Conservation (phyloP, 2,329 filamentous ascomycete genomes). For the Trichoderma brevicompactum region DNA sequence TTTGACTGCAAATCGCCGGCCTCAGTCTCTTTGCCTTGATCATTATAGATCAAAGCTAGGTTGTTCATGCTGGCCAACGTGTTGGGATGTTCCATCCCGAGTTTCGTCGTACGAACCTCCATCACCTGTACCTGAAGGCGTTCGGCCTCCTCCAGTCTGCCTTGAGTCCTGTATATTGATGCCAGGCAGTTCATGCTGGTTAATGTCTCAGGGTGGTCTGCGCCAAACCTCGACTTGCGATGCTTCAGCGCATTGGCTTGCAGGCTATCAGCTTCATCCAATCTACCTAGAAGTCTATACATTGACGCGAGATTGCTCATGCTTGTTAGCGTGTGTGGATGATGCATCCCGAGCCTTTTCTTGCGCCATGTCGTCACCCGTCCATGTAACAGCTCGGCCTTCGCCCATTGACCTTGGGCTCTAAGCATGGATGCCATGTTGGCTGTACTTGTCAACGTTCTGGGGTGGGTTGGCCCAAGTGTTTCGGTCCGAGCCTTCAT, state of each 20-base stretch:
- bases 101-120: not conserved
- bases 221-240: not conserved
- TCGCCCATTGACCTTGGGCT: not conserved
- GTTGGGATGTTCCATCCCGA: not conserved
- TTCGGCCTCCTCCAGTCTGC: not conserved
- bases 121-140: not conserved
- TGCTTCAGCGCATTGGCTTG: not conserved
- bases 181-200: slow-evolving; percentile 13
- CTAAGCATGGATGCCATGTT: not conserved
- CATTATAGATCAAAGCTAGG: not conserved
- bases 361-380: not conserved
- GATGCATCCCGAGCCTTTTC: not conserved
- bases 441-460: not conserved
- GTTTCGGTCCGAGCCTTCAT: not conserved
- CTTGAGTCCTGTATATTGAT: not conserved
- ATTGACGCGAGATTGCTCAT: slow-evolving; percentile 5
- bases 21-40: not conserved
- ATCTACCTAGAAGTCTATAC: not conserved
- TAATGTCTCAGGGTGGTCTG: not conserved
- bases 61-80: slow-evolving; percentile 13
- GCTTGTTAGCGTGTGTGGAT: not conserved
- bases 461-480: not conserved
- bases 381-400: not conserved
- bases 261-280: not conserved
- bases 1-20: not conserved